Conservation (phyloP, 2,329 filamentous ascomycete genomes). For the Canariomyces notabilis region DNA sequence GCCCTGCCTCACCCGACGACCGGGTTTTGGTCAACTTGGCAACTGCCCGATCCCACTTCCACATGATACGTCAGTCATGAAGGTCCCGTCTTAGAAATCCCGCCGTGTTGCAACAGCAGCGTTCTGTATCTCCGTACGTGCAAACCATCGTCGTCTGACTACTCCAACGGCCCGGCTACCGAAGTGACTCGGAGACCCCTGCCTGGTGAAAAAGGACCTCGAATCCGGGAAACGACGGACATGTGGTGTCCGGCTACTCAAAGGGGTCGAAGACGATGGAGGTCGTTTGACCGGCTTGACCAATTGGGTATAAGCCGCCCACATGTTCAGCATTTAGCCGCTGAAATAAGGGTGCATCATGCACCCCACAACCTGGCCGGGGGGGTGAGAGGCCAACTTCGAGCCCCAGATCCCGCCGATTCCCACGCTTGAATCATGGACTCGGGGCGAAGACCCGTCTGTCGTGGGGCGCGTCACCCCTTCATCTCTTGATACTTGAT, state of each 20-base stretch:
- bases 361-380: constrained; percentile 10
- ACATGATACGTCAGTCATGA: background rate
- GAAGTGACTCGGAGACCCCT: background rate
- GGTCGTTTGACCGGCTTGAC: background rate
- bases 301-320: constrained; percentile 1
- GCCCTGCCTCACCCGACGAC: too few species aligned
- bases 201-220: background rate
- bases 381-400: background rate
- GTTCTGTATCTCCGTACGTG: too few species aligned
- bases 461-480: too few species aligned
- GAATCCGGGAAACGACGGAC: constrained; percentile 7
- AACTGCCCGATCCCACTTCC: background rate
- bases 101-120: background rate
- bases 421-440: constrained; percentile 2
- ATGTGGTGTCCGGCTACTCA: constrained; percentile 8
- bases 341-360: background rate
- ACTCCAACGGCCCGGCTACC: constrained; percentile 12
- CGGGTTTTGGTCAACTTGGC: too few species aligned
- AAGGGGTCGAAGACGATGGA: too few species aligned
- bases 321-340: constrained; percentile 9
- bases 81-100: background rate
- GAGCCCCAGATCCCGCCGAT: background rate
- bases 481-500: too few species aligned
- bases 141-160: background rate
- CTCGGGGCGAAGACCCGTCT: constrained; percentile 6